Conservation (phyloP, 2,329 filamentous ascomycete genomes). For the Fusarium napiforme region DNA sequence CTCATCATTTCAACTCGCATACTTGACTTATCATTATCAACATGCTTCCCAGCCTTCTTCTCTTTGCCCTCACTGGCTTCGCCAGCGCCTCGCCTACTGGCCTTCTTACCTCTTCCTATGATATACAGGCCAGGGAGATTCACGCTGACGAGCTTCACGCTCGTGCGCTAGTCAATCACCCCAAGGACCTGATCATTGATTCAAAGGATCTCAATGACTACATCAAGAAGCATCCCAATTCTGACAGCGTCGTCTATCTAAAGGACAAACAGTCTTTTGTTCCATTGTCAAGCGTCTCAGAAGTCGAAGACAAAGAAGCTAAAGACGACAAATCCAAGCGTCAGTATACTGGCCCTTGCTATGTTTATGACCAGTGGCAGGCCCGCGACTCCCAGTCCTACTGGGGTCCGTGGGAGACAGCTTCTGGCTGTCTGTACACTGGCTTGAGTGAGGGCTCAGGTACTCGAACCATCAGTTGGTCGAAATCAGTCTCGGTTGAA, state of each 20-base stretch:
- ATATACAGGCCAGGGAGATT: not conserved
- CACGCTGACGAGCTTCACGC: not conserved
- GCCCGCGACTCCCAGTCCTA: not conserved
- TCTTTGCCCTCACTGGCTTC: not conserved
- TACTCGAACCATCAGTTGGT: not conserved
- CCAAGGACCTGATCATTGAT: not conserved
- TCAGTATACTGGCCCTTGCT: not conserved
- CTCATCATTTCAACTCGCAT: not conserved
- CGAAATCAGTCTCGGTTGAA: not conserved
- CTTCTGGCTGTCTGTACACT: not conserved
- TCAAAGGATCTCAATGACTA: not conserved
- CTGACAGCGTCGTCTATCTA: not conserved
- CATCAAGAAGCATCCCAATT: not conserved
- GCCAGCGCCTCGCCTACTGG: not conserved
- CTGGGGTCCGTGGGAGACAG: not conserved
- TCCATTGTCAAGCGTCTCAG: not conserved
- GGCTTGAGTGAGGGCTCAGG: not conserved
- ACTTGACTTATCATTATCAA: not conserved
- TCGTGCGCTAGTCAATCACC: rapidly evolving
- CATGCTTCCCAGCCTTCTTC: not conserved
- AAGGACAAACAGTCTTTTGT: not conserved
- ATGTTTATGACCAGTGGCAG: not conserved
- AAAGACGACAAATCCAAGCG: not conserved
- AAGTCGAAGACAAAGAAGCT: not conserved
- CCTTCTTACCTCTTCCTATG: not conserved